A percentile compares a stretch with the other conserved stretches of the same genome.
Evolutionary conservation across 257 asterid genomes (phyloP).

Genomic region (Voacanga thouarsii): DNA sequence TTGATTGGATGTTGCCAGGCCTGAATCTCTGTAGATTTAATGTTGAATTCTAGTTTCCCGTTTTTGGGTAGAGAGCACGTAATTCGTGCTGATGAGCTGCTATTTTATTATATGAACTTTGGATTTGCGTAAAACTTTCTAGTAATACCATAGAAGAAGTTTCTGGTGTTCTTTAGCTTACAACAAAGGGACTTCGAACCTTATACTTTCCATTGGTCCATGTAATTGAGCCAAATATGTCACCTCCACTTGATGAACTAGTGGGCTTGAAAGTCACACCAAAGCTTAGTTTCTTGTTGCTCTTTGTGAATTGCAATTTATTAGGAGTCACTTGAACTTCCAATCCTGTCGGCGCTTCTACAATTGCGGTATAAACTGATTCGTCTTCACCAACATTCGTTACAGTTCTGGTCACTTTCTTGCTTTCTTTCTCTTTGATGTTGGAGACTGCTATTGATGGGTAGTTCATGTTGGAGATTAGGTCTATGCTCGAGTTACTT

Average conservation of each 20-base stretch:
- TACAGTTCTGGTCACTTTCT: slow-evolving; percentile 51
- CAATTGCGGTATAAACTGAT: slow-evolving; percentile 40
- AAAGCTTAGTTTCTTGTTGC: slow-evolving; percentile 43
- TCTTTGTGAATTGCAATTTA: slow-evolving; percentile 52
- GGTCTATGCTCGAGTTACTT: slow-evolving; percentile 28
- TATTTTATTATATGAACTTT: background rate
- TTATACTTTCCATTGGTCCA: slow-evolving; percentile 59
- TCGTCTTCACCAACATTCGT: slow-evolving; percentile 66
- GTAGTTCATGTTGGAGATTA: slow-evolving; percentile 74
- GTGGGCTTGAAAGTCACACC: slow-evolving; percentile 47
- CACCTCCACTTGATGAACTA: slow-evolving; percentile 17
- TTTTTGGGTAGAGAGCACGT: background rate
- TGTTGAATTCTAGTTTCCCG: background rate
- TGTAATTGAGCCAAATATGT: slow-evolving; percentile 67
- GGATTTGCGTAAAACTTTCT: background rate
- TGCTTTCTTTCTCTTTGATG: slow-evolving; percentile 29
- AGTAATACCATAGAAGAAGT: background rate
- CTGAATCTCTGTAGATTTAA: background rate
- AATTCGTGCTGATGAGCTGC: background rate
- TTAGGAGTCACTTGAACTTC: slow-evolving; percentile 55
- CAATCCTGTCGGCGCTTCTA: slow-evolving; percentile 38
- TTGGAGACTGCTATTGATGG: slow-evolving; percentile 69
- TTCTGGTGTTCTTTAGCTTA: slow-evolving; percentile 13
- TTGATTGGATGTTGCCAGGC: background rate
- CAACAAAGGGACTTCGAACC: slow-evolving; percentile 70